Evolutionary conservation across 2,329 filamentous ascomycete species (phyloP).

Genomic region (Davidsoniella australis): DNA sequence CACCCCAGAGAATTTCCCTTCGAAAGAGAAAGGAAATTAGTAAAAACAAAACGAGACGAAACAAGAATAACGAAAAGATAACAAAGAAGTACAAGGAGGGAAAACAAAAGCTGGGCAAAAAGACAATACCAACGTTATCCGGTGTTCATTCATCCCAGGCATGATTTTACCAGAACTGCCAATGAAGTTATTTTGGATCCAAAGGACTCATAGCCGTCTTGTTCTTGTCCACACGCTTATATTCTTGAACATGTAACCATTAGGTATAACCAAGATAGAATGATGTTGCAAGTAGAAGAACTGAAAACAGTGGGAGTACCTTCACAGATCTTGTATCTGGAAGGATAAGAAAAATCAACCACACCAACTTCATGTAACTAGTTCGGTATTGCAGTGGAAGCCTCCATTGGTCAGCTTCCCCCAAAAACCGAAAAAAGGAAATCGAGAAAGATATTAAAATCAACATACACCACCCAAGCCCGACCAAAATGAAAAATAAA

Average conservation of each 20-base stretch:
- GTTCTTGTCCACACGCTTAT: no score
- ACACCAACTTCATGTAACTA: no score
- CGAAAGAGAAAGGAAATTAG: no score
- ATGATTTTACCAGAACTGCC: neutral
- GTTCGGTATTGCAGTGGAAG: no score
- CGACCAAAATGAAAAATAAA: neutral
- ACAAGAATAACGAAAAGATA: neutral
- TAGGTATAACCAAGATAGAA: no score
- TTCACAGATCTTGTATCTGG: no score
- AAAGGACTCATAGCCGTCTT: no score
- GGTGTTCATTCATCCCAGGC: neutral
- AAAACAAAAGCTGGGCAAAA: neutral
- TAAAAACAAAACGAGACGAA: slow-evolving; percentile 4
- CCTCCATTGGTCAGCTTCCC: neutral
- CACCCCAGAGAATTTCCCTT: no score
- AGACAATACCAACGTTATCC: neutral
- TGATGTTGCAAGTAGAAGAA: no score
- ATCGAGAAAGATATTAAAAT: neutral
- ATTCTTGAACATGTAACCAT: no score
- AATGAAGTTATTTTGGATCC: neutral
- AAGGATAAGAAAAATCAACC: no score
- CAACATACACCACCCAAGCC: neutral
- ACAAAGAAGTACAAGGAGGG: neutral
- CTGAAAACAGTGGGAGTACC: no score
- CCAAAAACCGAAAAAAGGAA: neutral